Base-by-base conservation (phyloP, 176 grass and related monocot species). In the Miscanthus lutarioriparius region DNA sequence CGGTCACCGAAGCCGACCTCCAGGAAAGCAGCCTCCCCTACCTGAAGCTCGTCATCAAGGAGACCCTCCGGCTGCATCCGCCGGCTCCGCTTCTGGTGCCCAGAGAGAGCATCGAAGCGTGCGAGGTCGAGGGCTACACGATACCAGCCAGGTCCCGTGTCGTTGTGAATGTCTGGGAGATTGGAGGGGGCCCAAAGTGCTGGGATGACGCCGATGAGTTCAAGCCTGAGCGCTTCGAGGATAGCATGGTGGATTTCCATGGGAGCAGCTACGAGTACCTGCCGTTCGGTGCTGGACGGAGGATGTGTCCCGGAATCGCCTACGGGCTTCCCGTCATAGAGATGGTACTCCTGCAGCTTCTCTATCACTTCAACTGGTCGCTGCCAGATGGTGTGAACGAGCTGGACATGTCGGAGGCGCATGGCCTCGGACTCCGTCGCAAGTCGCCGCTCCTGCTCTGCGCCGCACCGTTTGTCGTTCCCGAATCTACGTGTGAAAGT, bases 11-110 rank as follows among this genome's bases (percentile, higher is more conserved):
- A 35, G 27, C 36, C 3, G 84, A 87, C 19, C n/a, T 89, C 12
- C 37, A 27, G 23, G 54, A 15, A 2, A 51, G 48, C 48, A 4
- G 8, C 19, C 75, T 93, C 33, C 74, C 61, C 17, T 90, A 90
- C 63, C 73, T 93, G 8, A 78, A 86, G 45, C 44, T 86, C 8
- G 67, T 86, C 39, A 82, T 91, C 19, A 91, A 85, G 22, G 89
- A 91, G 75, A 85, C 39, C 5, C 76, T 91, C 1, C 80, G 88
- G 23, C 72, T 93, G n/a, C 88, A 90, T 37, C 78, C 91, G 33
- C 78, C 91, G 20, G 70, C 32, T 13, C 87, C 87, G 2, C 47
- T 92, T 7, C 35, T 90, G 16, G 28, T 92, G 5, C 91, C 87
- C 2, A 75, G 85, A 17, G 72, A 64, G 63, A 79, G 77, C 59